Conservation (phyloP, 78 protist genomes). For the Cavenderia fasciculata region DNA sequence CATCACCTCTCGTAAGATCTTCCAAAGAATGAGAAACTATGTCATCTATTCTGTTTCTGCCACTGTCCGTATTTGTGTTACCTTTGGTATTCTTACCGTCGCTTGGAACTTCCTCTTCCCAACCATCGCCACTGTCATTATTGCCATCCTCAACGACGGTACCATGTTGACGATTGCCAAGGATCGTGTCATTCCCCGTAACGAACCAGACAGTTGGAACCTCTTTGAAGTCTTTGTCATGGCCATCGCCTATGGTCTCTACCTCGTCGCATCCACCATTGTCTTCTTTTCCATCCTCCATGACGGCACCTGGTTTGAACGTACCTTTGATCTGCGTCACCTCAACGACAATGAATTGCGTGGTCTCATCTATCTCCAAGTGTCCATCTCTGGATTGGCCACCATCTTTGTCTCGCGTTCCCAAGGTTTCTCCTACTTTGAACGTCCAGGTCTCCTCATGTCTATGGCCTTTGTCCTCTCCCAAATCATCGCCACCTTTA, state of each 20-base stretch:
- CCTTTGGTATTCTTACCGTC: slow-evolving; percentile 85
- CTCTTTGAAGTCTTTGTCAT: slow-evolving; percentile 56
- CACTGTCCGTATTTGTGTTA: slow-evolving; percentile 79
- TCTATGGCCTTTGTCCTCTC: slow-evolving; percentile 82
- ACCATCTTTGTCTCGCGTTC: slow-evolving; percentile 84
- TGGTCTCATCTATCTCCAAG: slow-evolving; percentile 82
- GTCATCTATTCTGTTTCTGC: slow-evolving; percentile 83
- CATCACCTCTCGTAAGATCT: slow-evolving; percentile 82
- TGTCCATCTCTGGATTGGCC: slow-evolving; percentile 87
- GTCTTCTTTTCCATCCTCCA: slow-evolving; percentile 77
- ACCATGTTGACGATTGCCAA: slow-evolving; percentile 88
- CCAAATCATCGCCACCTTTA: slow-evolving; percentile 78
- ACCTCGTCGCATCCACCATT: slow-evolving; percentile 79
- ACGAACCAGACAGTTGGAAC: slow-evolving; percentile 86
- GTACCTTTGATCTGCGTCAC: slow-evolving; percentile 10
- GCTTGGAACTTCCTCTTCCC: slow-evolving; percentile 84
- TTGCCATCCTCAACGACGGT: slow-evolving; percentile 90
- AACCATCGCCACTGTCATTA: slow-evolving; percentile 86
- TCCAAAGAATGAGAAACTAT: slow-evolving; percentile 90
- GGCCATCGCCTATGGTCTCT: slow-evolving; percentile 76
- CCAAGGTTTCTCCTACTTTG: slow-evolving; percentile 75
- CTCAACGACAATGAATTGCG: slow-evolving; percentile 67
- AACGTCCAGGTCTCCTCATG: slow-evolving; percentile 81
- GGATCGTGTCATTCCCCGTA: slow-evolving; percentile 84
- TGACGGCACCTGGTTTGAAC: slow-evolving; percentile 60